These are phyloP conservation scores for Lenzites betulinus DNA, from an alignment of 768 basidiomycete genomes.

Conservation along the genomic window DNA sequence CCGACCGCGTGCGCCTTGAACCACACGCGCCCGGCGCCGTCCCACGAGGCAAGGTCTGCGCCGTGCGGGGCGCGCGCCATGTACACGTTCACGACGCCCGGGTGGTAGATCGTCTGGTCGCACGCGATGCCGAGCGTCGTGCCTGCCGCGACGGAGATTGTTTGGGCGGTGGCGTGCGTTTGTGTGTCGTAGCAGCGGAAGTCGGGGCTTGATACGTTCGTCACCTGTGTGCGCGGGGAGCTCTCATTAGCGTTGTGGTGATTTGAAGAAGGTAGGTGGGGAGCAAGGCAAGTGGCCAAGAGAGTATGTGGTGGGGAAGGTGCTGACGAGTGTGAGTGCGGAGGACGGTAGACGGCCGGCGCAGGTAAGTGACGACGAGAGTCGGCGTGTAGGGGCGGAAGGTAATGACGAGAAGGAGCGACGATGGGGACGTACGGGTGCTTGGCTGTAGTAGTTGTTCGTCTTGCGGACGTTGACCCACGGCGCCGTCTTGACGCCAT, in stretches of 20 bases:
- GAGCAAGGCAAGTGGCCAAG: not conserved
- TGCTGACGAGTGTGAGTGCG: too few relatives aligned
- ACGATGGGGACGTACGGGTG: slow-evolving; percentile 27
- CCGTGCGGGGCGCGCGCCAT: slow-evolving; percentile 31
- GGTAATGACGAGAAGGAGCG: too few relatives aligned
- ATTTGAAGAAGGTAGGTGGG: not conserved
- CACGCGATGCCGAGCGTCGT: slow-evolving; percentile 32
- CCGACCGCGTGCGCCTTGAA: slow-evolving; percentile 46
- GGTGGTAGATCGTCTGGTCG: slow-evolving; percentile 31
- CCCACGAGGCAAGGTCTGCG: slow-evolving; percentile 36
- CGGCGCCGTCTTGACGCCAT: slow-evolving; percentile 24
- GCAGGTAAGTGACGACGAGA: too few relatives aligned
- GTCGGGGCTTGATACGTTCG: slow-evolving; percentile 30
- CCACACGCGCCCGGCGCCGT: slow-evolving; percentile 41
- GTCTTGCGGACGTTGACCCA: slow-evolving; percentile 35
- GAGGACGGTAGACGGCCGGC: too few relatives aligned
- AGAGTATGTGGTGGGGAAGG: too few relatives aligned
- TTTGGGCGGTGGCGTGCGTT: slow-evolving; percentile 27
- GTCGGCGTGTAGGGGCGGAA: too few relatives aligned
- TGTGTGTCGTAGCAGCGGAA: slow-evolving; percentile 35
- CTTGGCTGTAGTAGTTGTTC: slow-evolving; percentile 31
- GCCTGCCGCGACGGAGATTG: slow-evolving; percentile 32
- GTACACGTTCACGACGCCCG: slow-evolving; percentile 33
- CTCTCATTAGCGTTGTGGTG: not conserved
- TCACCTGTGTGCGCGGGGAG: slow-evolving; percentile 25